Base-by-base conservation (phyloP, 768 basidiomycete species). In the Hygrocybe coccinea region DNA sequence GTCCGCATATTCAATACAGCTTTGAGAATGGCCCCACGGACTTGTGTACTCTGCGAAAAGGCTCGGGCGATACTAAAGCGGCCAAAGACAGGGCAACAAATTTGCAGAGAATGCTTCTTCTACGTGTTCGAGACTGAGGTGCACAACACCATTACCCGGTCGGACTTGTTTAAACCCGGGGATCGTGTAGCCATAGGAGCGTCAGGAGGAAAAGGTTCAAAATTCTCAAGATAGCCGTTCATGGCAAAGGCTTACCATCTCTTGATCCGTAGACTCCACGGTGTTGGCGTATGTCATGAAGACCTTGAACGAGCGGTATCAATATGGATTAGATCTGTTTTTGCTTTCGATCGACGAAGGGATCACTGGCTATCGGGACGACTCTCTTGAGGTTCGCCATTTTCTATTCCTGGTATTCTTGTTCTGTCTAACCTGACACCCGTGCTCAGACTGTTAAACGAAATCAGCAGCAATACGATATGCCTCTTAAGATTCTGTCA, bases 261-360 rank as follows among this genome's bases (percentile, higher is more conserved):
- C 60, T 29, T 12, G 22, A 37, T 36, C 54, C 8, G 29, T 38
- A 98, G 97, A 99, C 70, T 98, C 95, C 7, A 99, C 97, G 10
- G 97, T 99, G 14, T 79, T 99, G 39, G 97, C 97, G 11, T 86
- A 97, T 79, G 88, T 98, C 55, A 93, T 98, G 91, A 95, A 94
- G 66, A 82, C 87, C 3, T 75, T 99, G 52, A 98, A 98, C 69
- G 89, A 95, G 62, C 84, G 95, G 47, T 97, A 98, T 70, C 71
- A 87, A 55, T 99, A 99, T 62, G 91, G 91, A 35, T 77, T 99
- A 56, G 85, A 95, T 48, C 76, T 99, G 21, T 94, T 90, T 68
- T 74, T 99, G 19, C 80, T 99, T 47, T 97, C 95, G 0, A 97
- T 99, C 68, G 97, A 99, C 68, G 97, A 99, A 70, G 97, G 97